A percentile compares a stretch with the other conserved stretches of the same genome.
These are phyloP conservation scores for Lactarius tabidus DNA, from an alignment of 768 basidiomycete genomes.

Conservation along the genomic window DNA sequence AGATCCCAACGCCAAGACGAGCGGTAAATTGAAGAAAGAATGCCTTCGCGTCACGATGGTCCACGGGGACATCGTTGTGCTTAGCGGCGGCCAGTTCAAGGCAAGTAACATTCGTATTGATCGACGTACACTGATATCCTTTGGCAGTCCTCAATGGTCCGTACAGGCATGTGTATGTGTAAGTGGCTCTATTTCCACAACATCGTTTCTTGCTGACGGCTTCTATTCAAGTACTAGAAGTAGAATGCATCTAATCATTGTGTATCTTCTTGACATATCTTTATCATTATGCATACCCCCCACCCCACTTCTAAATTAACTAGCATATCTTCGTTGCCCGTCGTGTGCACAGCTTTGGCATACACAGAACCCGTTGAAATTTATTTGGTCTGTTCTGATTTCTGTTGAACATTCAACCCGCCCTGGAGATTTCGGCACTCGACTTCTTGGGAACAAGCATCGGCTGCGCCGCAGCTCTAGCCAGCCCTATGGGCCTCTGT, in stretches of 20 bases:
- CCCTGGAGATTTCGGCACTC: background rate
- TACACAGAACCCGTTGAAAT: background rate
- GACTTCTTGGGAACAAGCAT: background rate
- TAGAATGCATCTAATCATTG: conserved; percentile 8
- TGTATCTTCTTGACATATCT: conserved; percentile 9
- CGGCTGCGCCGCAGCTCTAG: background rate
- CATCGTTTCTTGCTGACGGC: conserved; percentile 1
- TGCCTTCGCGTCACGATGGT: conserved; percentile 25
- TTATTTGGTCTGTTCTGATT: background rate
- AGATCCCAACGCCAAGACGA: background rate
- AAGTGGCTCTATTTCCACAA: background rate
- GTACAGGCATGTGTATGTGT: conserved; percentile 24
- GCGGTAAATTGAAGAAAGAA: conserved; percentile 9
- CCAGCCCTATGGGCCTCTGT: background rate
- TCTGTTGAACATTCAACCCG: background rate
- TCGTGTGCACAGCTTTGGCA: background rate
- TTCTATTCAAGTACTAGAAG: conserved; percentile 18
- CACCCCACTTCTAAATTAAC: background rate
- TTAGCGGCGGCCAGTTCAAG: conserved; percentile 14
- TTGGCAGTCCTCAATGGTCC: conserved; percentile 11
- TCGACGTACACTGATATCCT: background rate
- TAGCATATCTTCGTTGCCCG: background rate
- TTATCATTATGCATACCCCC: conserved; percentile 1
- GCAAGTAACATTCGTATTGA: background rate
- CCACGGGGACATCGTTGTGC: conserved; percentile 22